These are phyloP conservation scores for Lodderomyces parapsilosis DNA, from an alignment of 1,139 yeast genomes.

Conservation along the genomic window DNA sequence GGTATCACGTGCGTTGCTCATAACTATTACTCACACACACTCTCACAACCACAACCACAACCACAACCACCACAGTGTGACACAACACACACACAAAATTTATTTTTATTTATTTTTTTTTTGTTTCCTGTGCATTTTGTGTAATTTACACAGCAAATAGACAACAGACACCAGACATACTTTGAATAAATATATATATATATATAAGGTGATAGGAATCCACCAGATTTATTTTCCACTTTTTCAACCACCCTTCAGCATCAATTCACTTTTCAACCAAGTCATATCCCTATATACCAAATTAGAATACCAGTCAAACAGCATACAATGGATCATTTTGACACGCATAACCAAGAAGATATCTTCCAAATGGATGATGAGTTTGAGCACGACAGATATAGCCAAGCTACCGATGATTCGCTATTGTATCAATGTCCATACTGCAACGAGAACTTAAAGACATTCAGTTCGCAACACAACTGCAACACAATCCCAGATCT, in stretches of 20 bases:
- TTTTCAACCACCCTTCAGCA: not conserved
- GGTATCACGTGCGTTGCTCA: not conserved
- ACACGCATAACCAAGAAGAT: not conserved
- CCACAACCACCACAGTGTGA: not conserved
- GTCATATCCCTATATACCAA: too few relatives aligned
- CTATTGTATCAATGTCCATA: conserved; percentile 1
- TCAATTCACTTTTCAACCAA: not conserved
- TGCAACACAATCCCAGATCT: conserved; percentile 1
- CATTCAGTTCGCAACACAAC: not conserved
- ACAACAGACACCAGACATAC: not conserved
- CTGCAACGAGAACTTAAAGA: not conserved
- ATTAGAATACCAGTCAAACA: not conserved
- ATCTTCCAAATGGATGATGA: conserved; percentile 1
- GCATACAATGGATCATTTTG: not conserved
- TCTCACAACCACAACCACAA: not conserved
- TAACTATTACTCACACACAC: not conserved
- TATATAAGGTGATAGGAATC: not conserved
- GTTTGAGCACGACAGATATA: not conserved
- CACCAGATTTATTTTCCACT: not conserved
- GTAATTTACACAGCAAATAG: not conserved
- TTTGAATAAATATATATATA: conserved; percentile 1
- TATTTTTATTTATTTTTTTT: too few relatives aligned
- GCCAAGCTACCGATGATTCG: not conserved
- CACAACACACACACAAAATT: not conserved
- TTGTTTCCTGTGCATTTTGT: not conserved